A percentile compares a stretch with the other conserved stretches of the same genome.
Conservation (phyloP, 2,329 filamentous ascomycete genomes). For the Aspergillus oerlinghausenensis region DNA sequence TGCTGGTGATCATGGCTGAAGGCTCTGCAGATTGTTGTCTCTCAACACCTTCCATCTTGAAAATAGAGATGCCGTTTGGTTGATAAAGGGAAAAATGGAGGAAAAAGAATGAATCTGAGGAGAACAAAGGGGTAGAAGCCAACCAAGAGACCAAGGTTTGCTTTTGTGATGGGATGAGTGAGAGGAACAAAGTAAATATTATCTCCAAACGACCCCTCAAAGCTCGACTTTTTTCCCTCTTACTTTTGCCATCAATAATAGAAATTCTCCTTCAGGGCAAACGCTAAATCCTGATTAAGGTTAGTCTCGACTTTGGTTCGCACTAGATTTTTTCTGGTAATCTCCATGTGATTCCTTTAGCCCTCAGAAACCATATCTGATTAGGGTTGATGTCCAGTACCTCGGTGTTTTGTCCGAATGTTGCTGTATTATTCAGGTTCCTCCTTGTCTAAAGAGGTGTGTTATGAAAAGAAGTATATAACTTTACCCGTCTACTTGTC, state of each 20-base stretch:
- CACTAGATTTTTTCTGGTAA: conserved; percentile 13
- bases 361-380: conserved; percentile 11
- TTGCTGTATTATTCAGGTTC: neutral
- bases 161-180: neutral
- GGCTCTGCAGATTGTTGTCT: conserved; percentile 18
- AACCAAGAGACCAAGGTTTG: neutral
- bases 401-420: neutral
- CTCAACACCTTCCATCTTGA: conserved; percentile 29
- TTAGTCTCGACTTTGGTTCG: conserved; percentile 2
- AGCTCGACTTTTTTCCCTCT: conserved; percentile 25
- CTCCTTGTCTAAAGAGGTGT: neutral
- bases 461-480: neutral
- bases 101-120: neutral
- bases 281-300: conserved; percentile 9
- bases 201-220: conserved; percentile 12
- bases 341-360: conserved; percentile 20
- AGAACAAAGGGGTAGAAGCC: neutral
- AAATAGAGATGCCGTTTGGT: neutral
- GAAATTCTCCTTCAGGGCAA: conserved; percentile 23
- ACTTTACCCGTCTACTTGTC: neutral
- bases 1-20: conserved; percentile 32
- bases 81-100: neutral
- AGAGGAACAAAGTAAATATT: conserved; percentile 8
- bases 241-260: conserved; percentile 20
- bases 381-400: conserved; percentile 20